phyloP scores from a whole-genome alignment of 2,329 filamentous ascomycete species.

The Cladophialophora psammophila region DNA sequence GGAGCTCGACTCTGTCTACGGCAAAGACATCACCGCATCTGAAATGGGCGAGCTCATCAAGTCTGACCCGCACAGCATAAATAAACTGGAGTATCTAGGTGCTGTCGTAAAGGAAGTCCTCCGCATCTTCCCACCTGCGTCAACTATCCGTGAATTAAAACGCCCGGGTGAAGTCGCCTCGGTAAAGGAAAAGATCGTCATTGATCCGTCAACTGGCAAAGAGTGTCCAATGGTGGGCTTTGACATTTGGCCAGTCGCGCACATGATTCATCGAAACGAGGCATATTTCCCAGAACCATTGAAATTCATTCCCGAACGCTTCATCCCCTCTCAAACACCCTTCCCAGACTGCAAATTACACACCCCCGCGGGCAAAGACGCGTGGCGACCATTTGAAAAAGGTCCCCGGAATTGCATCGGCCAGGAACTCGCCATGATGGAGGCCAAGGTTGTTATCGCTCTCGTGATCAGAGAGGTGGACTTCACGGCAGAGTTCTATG shows the following conservation, averaged over 20 bases:
- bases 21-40: constrained; percentile 49
- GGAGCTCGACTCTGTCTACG: constrained; percentile 63
- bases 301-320: constrained; percentile 61
- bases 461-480: constrained; percentile 61
- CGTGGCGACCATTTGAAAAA: constrained; percentile 64
- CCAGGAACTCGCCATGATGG: constrained; percentile 62
- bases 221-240: constrained; percentile 33
- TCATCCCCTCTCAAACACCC: constrained; percentile 41
- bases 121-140: constrained; percentile 57
- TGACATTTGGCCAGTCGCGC: constrained; percentile 37
- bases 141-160: constrained; percentile 32
- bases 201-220: constrained; percentile 34
- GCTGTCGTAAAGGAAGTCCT: constrained; percentile 63
- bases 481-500: constrained; percentile 52
- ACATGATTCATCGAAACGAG: constrained; percentile 49
- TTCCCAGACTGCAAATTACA: constrained; percentile 43
- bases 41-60: constrained; percentile 47
- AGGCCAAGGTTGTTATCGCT: constrained; percentile 60
- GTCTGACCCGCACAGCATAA: constrained; percentile 56
- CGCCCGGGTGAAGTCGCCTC: constrained; percentile 14
- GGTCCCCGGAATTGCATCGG: constrained; percentile 66
- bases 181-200: constrained; percentile 20
- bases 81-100: constrained; percentile 59
- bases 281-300: constrained; percentile 53
- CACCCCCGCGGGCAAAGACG: constrained; percentile 51